Evolutionary conservation across 805 yeast species (phyloP), one percentile per base, ranked within the genome.

Genomic region (Candida tallmaniae): DNA sequence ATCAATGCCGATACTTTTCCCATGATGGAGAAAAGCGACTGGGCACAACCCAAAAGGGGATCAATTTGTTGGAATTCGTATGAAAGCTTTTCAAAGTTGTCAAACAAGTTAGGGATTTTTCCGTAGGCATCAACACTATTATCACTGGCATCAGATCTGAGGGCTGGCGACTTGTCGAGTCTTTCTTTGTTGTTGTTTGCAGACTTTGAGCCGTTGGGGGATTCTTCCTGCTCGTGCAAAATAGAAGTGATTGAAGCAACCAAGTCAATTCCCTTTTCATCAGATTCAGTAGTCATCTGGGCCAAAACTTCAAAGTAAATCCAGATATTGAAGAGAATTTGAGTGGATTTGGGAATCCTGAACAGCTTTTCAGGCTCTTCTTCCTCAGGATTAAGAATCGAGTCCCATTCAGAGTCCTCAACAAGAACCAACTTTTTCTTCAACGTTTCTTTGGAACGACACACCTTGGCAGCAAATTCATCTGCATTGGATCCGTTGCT

Each of bases 1-100:
- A 78, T 75, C 27, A 80, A 58, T 2, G 71, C 55, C 0, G 85
- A 83, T 14, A 77, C 82, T 44, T 69, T 69, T 4, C 84, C 83
- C 59, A 80, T 76, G 10, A 80, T 65, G 36, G 80, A 74, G 49
- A 80, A 80, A 21, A 80, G 52, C 2, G 75, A 70, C 49, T 78
- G 84, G 0, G 79, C 80, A 50, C 82, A 77, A 2, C 88, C 88
- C 31, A 80, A 55, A 23, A 80, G 58, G 7, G 86, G 84, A 48
- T 80, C 87, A 26, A 80, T 69, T 12, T 62, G 65, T 26, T 65
- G 68, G 6, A 47, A 46, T 31, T 54, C 54, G 30, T 51, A 39
- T 37, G 56, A 51, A 38, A 67, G 58, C 4, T 60, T 46, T 26
- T 63, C 67, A 41, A 70, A 64, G 34, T 55, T 56, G n/a, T 64